Evolutionary conservation across 768 basidiomycete genomes (phyloP).

Genomic region (Pleurotus ostreatus): DNA sequence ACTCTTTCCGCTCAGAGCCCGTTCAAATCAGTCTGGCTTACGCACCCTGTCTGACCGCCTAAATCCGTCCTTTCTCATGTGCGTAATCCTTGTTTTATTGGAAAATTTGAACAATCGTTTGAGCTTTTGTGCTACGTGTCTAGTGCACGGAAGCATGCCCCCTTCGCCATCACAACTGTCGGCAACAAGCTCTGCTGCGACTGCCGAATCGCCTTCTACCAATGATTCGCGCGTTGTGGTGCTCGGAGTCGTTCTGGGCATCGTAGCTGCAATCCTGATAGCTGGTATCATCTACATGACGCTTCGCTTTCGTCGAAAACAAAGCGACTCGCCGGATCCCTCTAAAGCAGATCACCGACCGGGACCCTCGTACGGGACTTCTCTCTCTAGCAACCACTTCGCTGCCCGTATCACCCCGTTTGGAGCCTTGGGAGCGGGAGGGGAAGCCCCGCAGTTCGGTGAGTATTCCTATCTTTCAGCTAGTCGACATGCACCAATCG

Average conservation of each 20-base stretch:
- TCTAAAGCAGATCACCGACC: constrained; percentile 9
- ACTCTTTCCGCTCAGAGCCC: constrained; percentile 5
- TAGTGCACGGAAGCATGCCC: constrained; percentile 4
- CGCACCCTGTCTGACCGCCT: not conserved
- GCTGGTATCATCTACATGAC: constrained; percentile 26
- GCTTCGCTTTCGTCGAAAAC: constrained; percentile 26
- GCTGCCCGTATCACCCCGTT: constrained; percentile 41
- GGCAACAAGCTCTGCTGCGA: not conserved
- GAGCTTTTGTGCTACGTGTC: not conserved
- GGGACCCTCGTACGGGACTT: constrained; percentile 26
- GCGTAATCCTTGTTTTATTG: not conserved
- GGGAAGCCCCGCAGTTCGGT: constrained; percentile 37
- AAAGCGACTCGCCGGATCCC: not conserved
- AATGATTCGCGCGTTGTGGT: constrained; percentile 25
- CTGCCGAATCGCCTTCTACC: not conserved
- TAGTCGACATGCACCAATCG: not conserved
- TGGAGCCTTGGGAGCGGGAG: constrained; percentile 26
- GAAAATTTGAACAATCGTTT: not conserved
- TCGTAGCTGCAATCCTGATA: constrained; percentile 27
- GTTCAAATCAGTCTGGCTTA: not conserved
- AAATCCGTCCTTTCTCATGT: constrained; percentile 6
- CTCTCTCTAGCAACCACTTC: constrained; percentile 29
- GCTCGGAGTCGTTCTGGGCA: constrained; percentile 26
- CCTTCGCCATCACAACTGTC: constrained; percentile 1
- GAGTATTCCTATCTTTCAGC: constrained; percentile 13